phyloP scores from a whole-genome alignment of 1,139 yeast species.

The Torulaspora pretoriensis region DNA sequence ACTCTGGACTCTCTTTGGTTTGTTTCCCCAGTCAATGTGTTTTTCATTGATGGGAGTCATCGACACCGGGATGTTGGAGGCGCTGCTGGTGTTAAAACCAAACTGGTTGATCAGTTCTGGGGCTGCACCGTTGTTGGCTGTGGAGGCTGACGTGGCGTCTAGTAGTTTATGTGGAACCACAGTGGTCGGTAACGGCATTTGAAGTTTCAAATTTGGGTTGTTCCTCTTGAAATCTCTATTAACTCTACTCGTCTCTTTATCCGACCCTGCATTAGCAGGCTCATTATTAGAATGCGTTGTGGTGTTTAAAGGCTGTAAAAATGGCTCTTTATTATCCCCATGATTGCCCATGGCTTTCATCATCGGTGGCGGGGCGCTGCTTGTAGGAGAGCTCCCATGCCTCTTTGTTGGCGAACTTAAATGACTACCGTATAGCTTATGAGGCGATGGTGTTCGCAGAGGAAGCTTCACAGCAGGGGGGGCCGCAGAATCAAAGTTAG shows the following conservation, averaged over 20 bases:
- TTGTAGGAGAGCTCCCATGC: constrained; percentile 22
- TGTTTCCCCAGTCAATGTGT: constrained; percentile 33
- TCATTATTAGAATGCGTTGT: constrained; percentile 28
- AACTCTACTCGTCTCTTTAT: constrained; percentile 26
- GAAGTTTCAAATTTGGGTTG: constrained; percentile 43
- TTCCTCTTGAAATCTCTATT: constrained; percentile 35
- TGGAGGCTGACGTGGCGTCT: constrained; percentile 20
- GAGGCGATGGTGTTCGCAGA: constrained; percentile 28
- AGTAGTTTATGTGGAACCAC: constrained; percentile 35
- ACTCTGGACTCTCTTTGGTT: constrained; percentile 30
- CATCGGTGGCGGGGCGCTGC: constrained; percentile 20
- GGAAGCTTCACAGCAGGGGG: constrained; percentile 8
- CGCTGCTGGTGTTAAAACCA: constrained; percentile 55
- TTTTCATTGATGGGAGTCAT: constrained; percentile 79
- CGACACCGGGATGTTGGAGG: constrained; percentile 50
- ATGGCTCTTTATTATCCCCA: constrained; percentile 42
- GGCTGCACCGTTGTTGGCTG: constrained; percentile 9
- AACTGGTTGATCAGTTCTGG: constrained; percentile 55
- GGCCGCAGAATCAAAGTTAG: constrained; percentile 3
- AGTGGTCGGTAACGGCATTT: constrained; percentile 48
- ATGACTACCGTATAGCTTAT: constrained; percentile 13
- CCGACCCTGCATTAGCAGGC: constrained; percentile 5
- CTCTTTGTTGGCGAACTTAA: constrained; percentile 26
- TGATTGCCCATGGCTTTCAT: constrained; percentile 28
- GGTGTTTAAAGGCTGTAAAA: constrained; percentile 59